Evolutionary conservation across 257 asterid genomes (phyloP).

Genomic region (Gentiana dahurica): DNA sequence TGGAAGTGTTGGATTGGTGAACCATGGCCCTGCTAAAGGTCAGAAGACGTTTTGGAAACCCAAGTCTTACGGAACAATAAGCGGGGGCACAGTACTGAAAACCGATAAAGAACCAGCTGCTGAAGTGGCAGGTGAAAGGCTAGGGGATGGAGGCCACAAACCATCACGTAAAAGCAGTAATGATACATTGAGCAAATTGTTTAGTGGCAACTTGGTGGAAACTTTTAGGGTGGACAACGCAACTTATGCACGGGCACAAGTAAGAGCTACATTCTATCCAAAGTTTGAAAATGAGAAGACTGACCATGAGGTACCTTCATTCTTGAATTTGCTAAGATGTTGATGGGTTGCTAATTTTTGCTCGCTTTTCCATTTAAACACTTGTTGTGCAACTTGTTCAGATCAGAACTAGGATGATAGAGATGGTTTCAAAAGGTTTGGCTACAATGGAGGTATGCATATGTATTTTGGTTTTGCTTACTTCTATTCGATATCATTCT

Average conservation of each 20-base stretch:
- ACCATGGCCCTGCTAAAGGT: constrained; percentile 30
- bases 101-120: constrained; percentile 23
- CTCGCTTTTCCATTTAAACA: neutral
- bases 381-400: constrained; percentile 18
- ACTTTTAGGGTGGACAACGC: constrained; percentile 52
- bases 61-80: constrained; percentile 54
- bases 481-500: too few species aligned
- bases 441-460: constrained; percentile 80
- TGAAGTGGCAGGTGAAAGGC: constrained; percentile 11
- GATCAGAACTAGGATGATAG: constrained; percentile 84
- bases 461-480: constrained; percentile 7
- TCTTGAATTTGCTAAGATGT: neutral
- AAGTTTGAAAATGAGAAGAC: constrained; percentile 97
- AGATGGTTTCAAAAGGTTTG: constrained; percentile 77
- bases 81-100: constrained; percentile 24
- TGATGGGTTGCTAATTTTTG: neutral
- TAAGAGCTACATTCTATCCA: constrained; percentile 95
- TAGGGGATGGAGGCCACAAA: constrained; percentile 20
- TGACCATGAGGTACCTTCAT: constrained; percentile 64
- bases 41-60: constrained; percentile 51
- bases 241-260: constrained; percentile 59
- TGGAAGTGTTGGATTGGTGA: constrained; percentile 1
- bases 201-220: constrained; percentile 46
- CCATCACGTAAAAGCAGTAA: constrained; percentile 28
- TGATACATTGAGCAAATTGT: constrained; percentile 40